Percentiles rank a stretch among this genome's conserved stretches.
phyloP scores from a whole-genome alignment of 371 early-diverging fungal species.

The Mortierella polycephala region DNA sequence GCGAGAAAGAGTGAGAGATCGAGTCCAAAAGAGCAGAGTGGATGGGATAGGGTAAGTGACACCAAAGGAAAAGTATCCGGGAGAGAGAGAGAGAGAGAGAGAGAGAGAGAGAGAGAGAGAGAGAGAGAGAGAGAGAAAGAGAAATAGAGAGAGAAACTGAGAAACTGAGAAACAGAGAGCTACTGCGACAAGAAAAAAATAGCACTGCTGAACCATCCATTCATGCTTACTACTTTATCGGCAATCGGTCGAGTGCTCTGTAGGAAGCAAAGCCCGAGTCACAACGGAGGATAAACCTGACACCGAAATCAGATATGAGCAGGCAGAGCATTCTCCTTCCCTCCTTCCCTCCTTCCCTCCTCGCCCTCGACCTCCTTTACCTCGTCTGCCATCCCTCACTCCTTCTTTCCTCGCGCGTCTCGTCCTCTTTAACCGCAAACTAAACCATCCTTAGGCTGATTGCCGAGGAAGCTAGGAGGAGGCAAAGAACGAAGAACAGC shows the following conservation, averaged over 20 bases:
- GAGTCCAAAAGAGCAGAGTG: not conserved
- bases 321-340: not conserved
- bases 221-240: not conserved
- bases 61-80: not conserved
- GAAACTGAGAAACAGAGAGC: not conserved
- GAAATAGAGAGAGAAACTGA: not conserved
- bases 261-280: too few relatives aligned
- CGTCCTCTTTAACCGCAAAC: too few relatives aligned
- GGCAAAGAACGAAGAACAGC: too few relatives aligned
- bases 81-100: not conserved
- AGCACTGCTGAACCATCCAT: not conserved
- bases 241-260: not conserved
- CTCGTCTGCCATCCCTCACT: not conserved
- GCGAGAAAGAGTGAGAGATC: not conserved
- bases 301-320: too few relatives aligned
- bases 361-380: not conserved
- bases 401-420: not conserved
- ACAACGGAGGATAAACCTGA: too few relatives aligned
- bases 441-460: too few relatives aligned
- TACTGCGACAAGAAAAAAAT: not conserved
- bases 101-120: constrained; percentile 1
- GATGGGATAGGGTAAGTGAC: not conserved
- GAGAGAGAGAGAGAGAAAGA: not conserved
- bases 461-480: too few relatives aligned
- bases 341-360: too few relatives aligned